A percentile compares a stretch with the other conserved stretches of the same genome.
phyloP scores from a whole-genome alignment of 768 basidiomycete species.

The Polyporus arcularius region DNA sequence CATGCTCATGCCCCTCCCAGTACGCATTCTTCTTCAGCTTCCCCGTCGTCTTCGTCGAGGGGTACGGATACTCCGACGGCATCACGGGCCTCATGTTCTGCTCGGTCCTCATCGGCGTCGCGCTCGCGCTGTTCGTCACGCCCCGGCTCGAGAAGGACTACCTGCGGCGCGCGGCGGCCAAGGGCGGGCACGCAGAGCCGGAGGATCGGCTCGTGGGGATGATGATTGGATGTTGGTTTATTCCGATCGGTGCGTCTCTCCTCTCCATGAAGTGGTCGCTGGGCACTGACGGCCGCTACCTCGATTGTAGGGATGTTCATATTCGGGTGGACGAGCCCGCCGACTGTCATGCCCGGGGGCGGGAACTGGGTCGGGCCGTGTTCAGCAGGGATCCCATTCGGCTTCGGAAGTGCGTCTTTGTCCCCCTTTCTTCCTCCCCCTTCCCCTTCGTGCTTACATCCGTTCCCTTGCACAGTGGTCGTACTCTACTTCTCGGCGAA shows the following conservation, averaged over 20 bases:
- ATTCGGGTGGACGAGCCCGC: conserved; percentile 44
- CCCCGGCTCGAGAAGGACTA: conserved; percentile 38
- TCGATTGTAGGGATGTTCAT: conserved; percentile 35
- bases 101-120: conserved; percentile 41
- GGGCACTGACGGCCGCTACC: too few species aligned
- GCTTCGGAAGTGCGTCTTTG: conserved; percentile 28
- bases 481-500: conserved; percentile 42
- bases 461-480: too few species aligned
- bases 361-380: conserved; percentile 41
- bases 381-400: conserved; percentile 39
- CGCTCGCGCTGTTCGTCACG: conserved; percentile 35
- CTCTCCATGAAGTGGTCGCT: too few species aligned
- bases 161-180: conserved; percentile 33
- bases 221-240: conserved; percentile 40
- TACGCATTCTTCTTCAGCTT: conserved; percentile 37
- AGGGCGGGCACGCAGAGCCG: conserved; percentile 41
- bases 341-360: conserved; percentile 34
- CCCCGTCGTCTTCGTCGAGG: conserved; percentile 42
- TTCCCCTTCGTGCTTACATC: too few species aligned
- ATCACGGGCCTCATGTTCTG: conserved; percentile 41
- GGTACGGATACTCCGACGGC: conserved; percentile 39
- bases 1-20: too few species aligned
- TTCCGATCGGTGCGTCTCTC: conserved; percentile 26
- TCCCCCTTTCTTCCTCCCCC: too few species aligned
- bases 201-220: conserved; percentile 43